These are phyloP conservation scores for Aspergillus novofumigatus DNA, from an alignment of 2,329 filamentous ascomycete species.

Conservation along the genomic window DNA sequence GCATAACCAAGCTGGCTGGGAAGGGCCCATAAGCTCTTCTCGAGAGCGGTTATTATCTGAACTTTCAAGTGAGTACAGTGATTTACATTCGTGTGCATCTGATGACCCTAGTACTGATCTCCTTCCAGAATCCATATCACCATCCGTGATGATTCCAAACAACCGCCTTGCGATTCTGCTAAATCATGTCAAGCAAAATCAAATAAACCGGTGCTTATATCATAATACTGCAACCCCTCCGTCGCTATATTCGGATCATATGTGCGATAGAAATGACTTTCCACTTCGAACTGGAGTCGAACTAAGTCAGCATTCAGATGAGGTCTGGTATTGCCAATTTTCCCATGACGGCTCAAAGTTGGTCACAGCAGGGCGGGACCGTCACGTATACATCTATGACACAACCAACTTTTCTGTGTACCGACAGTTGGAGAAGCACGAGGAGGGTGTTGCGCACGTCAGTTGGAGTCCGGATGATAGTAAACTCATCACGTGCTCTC, in stretches of 20 bases:
- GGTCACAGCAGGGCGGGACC: constrained; percentile 75
- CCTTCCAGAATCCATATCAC: constrained; percentile 74
- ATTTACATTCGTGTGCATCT: neutral
- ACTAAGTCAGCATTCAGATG: constrained; percentile 68
- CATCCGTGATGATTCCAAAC: constrained; percentile 94
- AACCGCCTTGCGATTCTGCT: constrained; percentile 78
- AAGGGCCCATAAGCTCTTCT: constrained; percentile 72
- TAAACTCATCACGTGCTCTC: constrained; percentile 78
- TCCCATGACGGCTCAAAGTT: constrained; percentile 80
- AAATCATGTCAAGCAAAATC: constrained; percentile 75
- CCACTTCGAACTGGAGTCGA: constrained; percentile 68
- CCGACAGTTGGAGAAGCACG: constrained; percentile 62
- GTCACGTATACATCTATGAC: constrained; percentile 76
- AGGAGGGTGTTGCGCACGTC: constrained; percentile 69
- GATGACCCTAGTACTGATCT: constrained; percentile 21
- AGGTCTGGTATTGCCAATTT: constrained; percentile 90
- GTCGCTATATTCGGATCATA: constrained; percentile 84
- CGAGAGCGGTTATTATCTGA: constrained; percentile 72
- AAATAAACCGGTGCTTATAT: constrained; percentile 80
- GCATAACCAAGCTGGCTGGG: constrained; percentile 74
- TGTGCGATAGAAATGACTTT: constrained; percentile 74
- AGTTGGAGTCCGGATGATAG: constrained; percentile 90
- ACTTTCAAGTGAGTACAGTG: constrained; percentile 65
- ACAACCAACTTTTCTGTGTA: constrained; percentile 64
- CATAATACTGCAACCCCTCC: constrained; percentile 77